Evolutionary conservation across 352 stramenopile species (phyloP).

Genomic region (Pythium brachiatum): DNA sequence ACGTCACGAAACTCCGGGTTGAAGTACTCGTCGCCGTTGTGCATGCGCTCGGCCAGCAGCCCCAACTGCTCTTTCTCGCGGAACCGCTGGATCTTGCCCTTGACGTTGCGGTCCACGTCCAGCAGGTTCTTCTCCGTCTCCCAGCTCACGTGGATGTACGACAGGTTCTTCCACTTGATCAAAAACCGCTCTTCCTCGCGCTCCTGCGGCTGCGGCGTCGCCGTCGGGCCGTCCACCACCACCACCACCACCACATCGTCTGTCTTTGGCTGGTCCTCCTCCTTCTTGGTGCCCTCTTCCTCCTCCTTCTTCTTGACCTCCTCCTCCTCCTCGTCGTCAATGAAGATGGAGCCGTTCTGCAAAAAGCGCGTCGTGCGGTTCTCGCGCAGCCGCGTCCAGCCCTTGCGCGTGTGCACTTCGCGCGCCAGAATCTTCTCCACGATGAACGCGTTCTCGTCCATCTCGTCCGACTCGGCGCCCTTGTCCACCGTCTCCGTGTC

Average conservation of each 20-base stretch:
- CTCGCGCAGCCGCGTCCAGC: constrained; percentile 74
- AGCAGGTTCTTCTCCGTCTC: constrained; percentile 82
- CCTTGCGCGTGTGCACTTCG: constrained; percentile 73
- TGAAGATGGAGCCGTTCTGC: constrained; percentile 78
- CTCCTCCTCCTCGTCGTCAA: constrained; percentile 49
- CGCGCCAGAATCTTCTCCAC: constrained; percentile 82
- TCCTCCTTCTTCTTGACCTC: constrained; percentile 33
- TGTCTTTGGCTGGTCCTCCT: not conserved
- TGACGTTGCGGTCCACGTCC: constrained; percentile 82
- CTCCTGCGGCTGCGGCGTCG: constrained; percentile 24
- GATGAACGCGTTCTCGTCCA: constrained; percentile 72
- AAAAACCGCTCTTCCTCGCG: constrained; percentile 76
- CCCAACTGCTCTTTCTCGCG: constrained; percentile 66
- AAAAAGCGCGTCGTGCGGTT: constrained; percentile 79
- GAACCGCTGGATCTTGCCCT: constrained; percentile 87
- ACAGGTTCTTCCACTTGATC: constrained; percentile 90
- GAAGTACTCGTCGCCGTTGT: constrained; percentile 87
- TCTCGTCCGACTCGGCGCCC: constrained; percentile 22
- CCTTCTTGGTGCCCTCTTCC: not conserved
- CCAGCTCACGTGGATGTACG: constrained; percentile 90
- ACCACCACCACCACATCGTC: constrained; percentile 26
- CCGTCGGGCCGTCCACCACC: constrained; percentile 13
- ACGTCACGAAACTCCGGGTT: constrained; percentile 89
- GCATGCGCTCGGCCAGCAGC: constrained; percentile 42
- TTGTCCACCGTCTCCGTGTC: constrained; percentile 9